A percentile compares a stretch with the other conserved stretches of the same genome.
These are phyloP conservation scores for Cryptococcus sp. DNA, from an alignment of 1,284 basidiomycete genomes.

Conservation along the genomic window DNA sequence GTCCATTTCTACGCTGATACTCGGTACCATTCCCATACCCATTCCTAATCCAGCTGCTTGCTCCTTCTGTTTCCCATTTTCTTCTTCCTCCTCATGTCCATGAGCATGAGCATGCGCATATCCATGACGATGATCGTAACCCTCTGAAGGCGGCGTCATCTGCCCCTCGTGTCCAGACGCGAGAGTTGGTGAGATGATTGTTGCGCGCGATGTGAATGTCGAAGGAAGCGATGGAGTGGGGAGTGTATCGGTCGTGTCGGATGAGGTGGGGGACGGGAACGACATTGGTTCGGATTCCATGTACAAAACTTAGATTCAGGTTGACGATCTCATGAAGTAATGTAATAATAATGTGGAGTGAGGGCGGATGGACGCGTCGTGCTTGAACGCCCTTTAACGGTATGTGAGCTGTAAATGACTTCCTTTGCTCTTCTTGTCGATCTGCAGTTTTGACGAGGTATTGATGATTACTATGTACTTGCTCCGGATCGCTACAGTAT, in stretches of 20 bases:
- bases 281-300: neutral
- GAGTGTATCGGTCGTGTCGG: conserved; percentile 6
- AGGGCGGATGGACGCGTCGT: no score
- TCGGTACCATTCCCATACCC: neutral
- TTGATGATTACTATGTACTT: no score
- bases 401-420: no score
- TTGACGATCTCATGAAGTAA: no score
- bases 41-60: neutral
- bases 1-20: neutral
- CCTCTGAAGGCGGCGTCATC: conserved; percentile 10
- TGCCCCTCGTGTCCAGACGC: conserved; percentile 4
- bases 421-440: no score
- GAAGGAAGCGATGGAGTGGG: conserved; percentile 13
- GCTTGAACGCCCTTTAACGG: no score
- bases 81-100: neutral
- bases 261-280: conserved; percentile 7
- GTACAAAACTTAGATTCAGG: no score
- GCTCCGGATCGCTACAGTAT: no score
- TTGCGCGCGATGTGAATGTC: conserved; percentile 1
- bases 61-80: neutral
- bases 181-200: neutral
- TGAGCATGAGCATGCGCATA: neutral
- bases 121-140: neutral
- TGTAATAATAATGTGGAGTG: no score
- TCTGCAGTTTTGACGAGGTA: no score